Base-by-base conservation (phyloP, 2,329 filamentous ascomycete species). In the Aspergillus pseudotamarii region DNA sequence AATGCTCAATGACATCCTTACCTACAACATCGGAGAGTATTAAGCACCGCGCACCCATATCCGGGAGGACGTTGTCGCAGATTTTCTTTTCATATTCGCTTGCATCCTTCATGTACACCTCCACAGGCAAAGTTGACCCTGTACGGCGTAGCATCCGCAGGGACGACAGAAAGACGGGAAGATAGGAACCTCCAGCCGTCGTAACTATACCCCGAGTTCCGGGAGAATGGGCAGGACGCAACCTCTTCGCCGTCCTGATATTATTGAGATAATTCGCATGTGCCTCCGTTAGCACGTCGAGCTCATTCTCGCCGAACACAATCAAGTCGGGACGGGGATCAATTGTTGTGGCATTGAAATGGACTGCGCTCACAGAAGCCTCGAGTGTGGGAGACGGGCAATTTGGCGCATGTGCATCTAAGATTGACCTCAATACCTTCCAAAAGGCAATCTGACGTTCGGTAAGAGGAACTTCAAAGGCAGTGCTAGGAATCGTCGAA, bases 61-160 rank as follows among this genome's bases (percentile, higher is more conserved):
- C 69, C 1, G 79, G 78, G 21, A 81, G 73, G 19, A 81, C 68
- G 3, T 74, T 69, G 8, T 79, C 72, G 65, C 80, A 82, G 8
- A 81, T 69, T 2, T 72, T 64, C 38, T 75, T 73, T 64, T 81
- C 79, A 57, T 81, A 78, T 63, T 81, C 78, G 12, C 66, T 68
- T 16, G 74, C 65, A 55, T 79, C 75, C 58, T 77, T 75, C 68
- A 82, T 72, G 53, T 78, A 82, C 55, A 82, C 76, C 60, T 81
- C 76, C 4, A 86, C 80, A 0, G 85, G 84, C 10, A 86, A 72
- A 4, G 70, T 77, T 34, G 82, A 84, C 26, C 84, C 84, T 9
- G 79, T 79, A 50, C 80, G 80, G 14, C 85, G 82, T 28, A 86
- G 76, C 80, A 86, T 84, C 12, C 83, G 79, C 23, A 86, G 72